Percentiles rank a stretch among this genome's conserved stretches.
Conservation (phyloP, 306 rosid genomes). For the Citrullus amarus region DNA sequence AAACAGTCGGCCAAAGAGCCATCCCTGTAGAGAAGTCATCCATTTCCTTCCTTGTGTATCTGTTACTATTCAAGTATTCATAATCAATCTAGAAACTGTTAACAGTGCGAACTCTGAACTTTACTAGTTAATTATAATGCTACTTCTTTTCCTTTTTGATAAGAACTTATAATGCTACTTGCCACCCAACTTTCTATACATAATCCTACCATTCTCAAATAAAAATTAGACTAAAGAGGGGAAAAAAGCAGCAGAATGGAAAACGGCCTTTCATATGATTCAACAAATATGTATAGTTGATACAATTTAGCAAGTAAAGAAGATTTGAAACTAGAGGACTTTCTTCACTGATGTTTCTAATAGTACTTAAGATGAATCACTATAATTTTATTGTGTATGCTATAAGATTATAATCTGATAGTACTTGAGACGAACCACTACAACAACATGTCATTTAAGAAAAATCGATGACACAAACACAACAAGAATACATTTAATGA, state of each 20-base stretch:
- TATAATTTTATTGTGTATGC: neutral
- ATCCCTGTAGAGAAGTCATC: neutral
- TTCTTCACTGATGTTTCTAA: neutral
- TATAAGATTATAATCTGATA: too few species aligned
- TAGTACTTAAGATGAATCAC: neutral
- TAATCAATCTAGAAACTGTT: neutral
- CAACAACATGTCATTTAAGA: too few species aligned
- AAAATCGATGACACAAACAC: too few species aligned
- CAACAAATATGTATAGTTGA: neutral
- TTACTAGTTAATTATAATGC: neutral
- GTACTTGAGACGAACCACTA: too few species aligned
- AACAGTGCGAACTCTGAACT: neutral
- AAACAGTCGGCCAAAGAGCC: neutral
- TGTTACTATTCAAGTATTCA: neutral
- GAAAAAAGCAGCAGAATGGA: neutral
- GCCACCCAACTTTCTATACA: neutral
- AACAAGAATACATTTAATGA: too few species aligned
- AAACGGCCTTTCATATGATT: neutral
- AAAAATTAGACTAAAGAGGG: neutral
- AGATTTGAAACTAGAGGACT: neutral
- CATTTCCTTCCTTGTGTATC: neutral
- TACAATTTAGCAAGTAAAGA: neutral
- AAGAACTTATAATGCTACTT: neutral
- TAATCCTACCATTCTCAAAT: neutral
- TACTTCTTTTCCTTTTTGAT: neutral